phyloP scores from a whole-genome alignment of 2,329 filamentous ascomycete species.

The Colletotrichum cereale region DNA sequence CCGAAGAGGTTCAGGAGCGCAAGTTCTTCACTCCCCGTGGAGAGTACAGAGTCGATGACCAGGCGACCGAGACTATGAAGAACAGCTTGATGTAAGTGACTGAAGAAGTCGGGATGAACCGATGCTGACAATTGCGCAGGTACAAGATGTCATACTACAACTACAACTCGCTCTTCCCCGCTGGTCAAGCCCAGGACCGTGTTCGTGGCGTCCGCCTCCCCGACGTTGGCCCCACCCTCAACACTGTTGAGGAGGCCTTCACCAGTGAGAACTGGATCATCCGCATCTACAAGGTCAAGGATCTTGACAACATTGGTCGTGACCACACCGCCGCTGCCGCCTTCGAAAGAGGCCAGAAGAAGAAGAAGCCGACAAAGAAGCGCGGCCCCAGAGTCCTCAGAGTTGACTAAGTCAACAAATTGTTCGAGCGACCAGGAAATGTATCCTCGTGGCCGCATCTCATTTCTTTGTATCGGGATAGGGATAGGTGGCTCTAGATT shows the following conservation, averaged over 20 bases:
- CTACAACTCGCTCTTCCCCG: constrained; percentile 90
- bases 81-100: constrained; percentile 94
- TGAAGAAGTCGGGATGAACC: background rate
- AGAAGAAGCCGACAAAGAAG: constrained; percentile 81
- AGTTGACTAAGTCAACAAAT: constrained; percentile 70
- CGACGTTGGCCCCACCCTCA: constrained; percentile 85
- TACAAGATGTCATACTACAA: constrained; percentile 99
- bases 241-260: constrained; percentile 94
- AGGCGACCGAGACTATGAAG: constrained; percentile 96
- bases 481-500: constrained; percentile 35
- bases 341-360: constrained; percentile 85
- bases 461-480: constrained; percentile 38
- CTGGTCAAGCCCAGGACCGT: constrained; percentile 89
- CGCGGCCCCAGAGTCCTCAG: constrained; percentile 78
- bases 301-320: constrained; percentile 94
- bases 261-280: constrained; percentile 99
- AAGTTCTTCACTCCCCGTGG: constrained; percentile 94
- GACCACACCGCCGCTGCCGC: constrained; percentile 79
- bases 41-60: constrained; percentile 94
- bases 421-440: background rate
- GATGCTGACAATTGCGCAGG: constrained; percentile 64
- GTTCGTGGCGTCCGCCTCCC: constrained; percentile 87
- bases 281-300: constrained; percentile 99
- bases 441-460: constrained; percentile 27
- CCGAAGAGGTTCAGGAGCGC: constrained; percentile 97